phyloP scores from a whole-genome alignment of 139 green algal species.

The Axilococcus clingmanii region DNA sequence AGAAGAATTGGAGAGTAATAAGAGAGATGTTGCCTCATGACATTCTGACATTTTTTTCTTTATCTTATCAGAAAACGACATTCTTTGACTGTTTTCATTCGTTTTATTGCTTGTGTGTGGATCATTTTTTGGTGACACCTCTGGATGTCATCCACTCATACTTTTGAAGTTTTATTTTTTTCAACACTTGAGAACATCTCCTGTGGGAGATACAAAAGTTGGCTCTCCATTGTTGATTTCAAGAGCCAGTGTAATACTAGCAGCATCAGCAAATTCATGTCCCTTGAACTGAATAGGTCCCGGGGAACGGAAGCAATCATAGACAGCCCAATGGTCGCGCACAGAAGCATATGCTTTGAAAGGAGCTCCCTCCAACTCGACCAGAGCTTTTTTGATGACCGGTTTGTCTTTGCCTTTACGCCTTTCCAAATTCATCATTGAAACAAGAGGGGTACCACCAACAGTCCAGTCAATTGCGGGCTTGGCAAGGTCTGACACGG shows the following conservation, averaged over 20 bases:
- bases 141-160: too few relatives aligned
- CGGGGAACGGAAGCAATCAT: constrained; percentile 40
- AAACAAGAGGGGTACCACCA: constrained; percentile 39
- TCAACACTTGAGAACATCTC: too few relatives aligned
- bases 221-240: constrained; percentile 31
- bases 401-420: constrained; percentile 31
- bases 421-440: constrained; percentile 49
- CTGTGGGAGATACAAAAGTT: too few relatives aligned
- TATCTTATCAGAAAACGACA: too few relatives aligned
- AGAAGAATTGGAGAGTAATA: constrained; percentile 1
- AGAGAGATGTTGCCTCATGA: constrained; percentile 1
- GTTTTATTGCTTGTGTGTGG: too few relatives aligned
- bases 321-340: constrained; percentile 30
- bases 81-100: too few relatives aligned
- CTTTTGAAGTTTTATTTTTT: too few relatives aligned
- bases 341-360: constrained; percentile 25
- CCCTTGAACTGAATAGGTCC: constrained; percentile 52
- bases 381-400: constrained; percentile 47
- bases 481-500: constrained; percentile 22
- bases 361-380: constrained; percentile 38
- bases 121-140: too few relatives aligned
- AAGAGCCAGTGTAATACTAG: constrained; percentile 44
- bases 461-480: constrained; percentile 36
- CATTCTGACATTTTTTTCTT: too few relatives aligned
- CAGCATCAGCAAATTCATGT: constrained; percentile 6